Evolutionary conservation across 78 protist genomes (phyloP).

Genomic region (Mantamonas sphyraenae): DNA sequence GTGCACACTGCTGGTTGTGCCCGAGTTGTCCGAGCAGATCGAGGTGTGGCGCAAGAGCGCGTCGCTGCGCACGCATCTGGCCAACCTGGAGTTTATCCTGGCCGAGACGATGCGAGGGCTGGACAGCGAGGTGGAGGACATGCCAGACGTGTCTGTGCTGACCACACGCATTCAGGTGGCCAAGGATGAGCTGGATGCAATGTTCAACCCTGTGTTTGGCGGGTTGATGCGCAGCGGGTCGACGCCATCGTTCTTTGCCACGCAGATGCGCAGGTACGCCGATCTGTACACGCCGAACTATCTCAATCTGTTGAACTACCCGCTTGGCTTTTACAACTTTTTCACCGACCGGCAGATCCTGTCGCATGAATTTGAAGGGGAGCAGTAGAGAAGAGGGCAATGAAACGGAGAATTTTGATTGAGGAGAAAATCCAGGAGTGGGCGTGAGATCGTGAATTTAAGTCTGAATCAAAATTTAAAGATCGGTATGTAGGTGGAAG

Average conservation of each 20-base stretch:
- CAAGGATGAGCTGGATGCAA: slow-evolving; percentile 15
- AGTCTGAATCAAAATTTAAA: no score
- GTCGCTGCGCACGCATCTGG: slow-evolving; percentile 4
- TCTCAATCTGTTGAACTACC: slow-evolving; percentile 45
- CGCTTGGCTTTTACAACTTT: no score
- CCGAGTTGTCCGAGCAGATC: slow-evolving; percentile 47
- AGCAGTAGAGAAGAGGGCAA: no score
- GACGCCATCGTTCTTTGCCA: slow-evolving; percentile 46
- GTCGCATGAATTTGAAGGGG: no score
- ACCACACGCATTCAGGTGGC: slow-evolving; percentile 26
- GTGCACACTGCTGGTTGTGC: slow-evolving; percentile 55
- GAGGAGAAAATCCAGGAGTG: no score
- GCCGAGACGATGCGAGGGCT: slow-evolving; percentile 52
- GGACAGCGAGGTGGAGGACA: slow-evolving; percentile 14
- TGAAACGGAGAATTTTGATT: no score
- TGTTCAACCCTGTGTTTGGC: slow-evolving; percentile 53
- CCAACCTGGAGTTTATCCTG: slow-evolving; percentile 48
- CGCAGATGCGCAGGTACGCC: slow-evolving; percentile 61
- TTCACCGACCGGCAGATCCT: no score
- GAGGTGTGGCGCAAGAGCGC: not conserved
- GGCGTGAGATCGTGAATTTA: no score
- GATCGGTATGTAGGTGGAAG: no score
- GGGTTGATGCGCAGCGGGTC: slow-evolving; percentile 49
- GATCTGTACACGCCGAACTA: slow-evolving; percentile 52
- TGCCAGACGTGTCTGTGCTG: slow-evolving; percentile 23